Evolutionary conservation across 805 yeast species (phyloP).

Genomic region (Candida corydali): DNA sequence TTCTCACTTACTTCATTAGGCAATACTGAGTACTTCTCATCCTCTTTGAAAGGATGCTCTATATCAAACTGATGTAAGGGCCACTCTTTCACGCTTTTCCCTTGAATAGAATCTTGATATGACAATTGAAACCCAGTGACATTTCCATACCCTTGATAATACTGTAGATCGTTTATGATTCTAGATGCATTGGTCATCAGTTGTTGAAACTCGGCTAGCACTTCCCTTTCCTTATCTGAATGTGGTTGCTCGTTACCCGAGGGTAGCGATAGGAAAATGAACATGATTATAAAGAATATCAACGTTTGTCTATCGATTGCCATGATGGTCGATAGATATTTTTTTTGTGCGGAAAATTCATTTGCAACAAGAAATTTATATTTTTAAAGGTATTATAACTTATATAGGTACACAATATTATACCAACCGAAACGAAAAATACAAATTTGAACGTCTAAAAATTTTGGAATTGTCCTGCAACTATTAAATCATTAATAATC

Average conservation of each 20-base stretch:
- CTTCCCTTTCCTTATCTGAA: conserved; percentile 20
- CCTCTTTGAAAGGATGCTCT: conserved; percentile 42
- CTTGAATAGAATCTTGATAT: conserved; percentile 52
- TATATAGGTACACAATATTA: no score
- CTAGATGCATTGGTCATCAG: conserved; percentile 15
- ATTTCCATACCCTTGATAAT: conserved; percentile 57
- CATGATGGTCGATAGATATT: conserved; percentile 8
- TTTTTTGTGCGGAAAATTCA: not conserved
- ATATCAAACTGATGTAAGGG: conserved; percentile 48
- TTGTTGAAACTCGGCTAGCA: conserved; percentile 22
- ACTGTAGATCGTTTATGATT: conserved; percentile 38
- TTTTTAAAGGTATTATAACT: no score
- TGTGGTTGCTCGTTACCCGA: conserved; percentile 26
- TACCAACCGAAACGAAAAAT: no score
- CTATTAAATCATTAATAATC: conserved; percentile 6
- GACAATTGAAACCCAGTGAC: conserved; percentile 69
- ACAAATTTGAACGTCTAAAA: not conserved
- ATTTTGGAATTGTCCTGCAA: conserved; percentile 11
- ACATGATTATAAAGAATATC: conserved; percentile 30
- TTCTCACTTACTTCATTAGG: conserved; percentile 52
- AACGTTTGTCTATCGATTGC: conserved; percentile 31
- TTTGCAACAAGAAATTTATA: no score
- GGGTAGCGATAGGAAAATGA: conserved; percentile 30
- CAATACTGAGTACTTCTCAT: conserved; percentile 51
- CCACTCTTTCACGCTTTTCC: conserved; percentile 47